phyloP scores from a whole-genome alignment of 129 eudicot genomes.

The Artemisia argyi region DNA sequence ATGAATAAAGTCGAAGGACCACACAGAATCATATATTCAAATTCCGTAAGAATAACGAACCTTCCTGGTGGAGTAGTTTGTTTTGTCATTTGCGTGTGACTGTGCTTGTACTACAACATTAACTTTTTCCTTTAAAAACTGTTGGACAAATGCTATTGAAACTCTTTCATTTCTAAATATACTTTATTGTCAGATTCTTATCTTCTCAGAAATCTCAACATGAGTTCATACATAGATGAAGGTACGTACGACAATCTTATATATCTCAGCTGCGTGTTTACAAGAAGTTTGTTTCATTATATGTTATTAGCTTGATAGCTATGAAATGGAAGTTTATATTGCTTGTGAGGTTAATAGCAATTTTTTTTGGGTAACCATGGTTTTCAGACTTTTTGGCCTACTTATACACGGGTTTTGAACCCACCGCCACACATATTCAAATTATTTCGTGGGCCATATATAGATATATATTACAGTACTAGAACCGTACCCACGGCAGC shows the following conservation, averaged over 20 bases:
- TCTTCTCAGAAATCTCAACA: conserved; percentile 17
- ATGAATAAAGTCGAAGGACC: conserved; percentile 23
- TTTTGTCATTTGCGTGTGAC: background rate
- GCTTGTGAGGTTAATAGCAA: too few relatives aligned
- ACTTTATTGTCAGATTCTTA: conserved; percentile 24
- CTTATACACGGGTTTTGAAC: too few relatives aligned
- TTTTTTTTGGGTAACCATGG: too few relatives aligned
- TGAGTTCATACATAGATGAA: conserved; percentile 23
- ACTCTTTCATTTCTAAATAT: conserved; percentile 7
- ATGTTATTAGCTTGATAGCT: background rate
- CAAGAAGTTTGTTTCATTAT: conserved; percentile 6
- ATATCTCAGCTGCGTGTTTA: conserved; percentile 16
- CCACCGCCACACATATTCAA: too few relatives aligned
- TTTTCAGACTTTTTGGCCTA: too few relatives aligned
- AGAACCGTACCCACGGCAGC: too few relatives aligned
- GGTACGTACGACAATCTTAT: conserved; percentile 20
- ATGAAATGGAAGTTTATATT: too few relatives aligned
- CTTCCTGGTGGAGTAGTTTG: conserved; percentile 20
- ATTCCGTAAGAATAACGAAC: conserved; percentile 20
- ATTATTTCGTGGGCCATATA: too few relatives aligned
- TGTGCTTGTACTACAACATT: background rate
- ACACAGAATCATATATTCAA: background rate
- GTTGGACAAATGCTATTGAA: conserved; percentile 29
- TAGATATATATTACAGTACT: too few relatives aligned
- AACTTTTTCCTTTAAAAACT: conserved; percentile 11